Conservation (phyloP, 2,329 filamentous ascomycete genomes). For the Penicillium sclerotiorum region DNA sequence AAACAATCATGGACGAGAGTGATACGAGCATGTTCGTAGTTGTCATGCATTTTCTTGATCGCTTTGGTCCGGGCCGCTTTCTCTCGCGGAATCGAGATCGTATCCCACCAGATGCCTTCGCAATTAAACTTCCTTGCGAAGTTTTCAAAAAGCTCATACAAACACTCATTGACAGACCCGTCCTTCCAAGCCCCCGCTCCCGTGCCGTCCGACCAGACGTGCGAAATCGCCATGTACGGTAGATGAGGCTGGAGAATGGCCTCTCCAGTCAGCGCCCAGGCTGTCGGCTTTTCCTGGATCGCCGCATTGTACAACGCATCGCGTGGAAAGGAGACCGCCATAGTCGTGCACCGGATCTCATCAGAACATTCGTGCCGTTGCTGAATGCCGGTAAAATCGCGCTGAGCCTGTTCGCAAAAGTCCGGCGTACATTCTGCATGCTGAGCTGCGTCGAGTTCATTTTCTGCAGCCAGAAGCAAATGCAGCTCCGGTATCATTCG, state of each 20-base stretch:
- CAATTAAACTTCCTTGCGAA: conserved; percentile 20
- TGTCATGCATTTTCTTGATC: conserved; percentile 29
- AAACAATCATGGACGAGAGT: conserved; percentile 19
- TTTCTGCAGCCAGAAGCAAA: too few species aligned
- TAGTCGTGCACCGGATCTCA: background rate
- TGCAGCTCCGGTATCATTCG: too few species aligned
- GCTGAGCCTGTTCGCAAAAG: conserved; percentile 12
- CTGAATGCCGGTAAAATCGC: conserved; percentile 6
- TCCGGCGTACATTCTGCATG: too few species aligned
- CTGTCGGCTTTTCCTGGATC: background rate
- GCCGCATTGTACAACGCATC: background rate
- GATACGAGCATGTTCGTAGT: conserved; percentile 19
- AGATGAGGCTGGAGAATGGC: background rate
- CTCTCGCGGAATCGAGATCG: conserved; percentile 27
- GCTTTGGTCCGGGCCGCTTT: conserved; percentile 15
- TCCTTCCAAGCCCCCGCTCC: conserved; percentile 22
- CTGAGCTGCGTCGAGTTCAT: too few species aligned
- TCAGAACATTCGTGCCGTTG: conserved; percentile 7
- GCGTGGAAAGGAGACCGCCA: background rate
- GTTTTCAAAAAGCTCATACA: conserved; percentile 25
- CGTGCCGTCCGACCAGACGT: conserved; percentile 35
- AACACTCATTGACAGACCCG: conserved; percentile 30
- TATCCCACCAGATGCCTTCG: conserved; percentile 36
- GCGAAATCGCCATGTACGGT: conserved; percentile 34
- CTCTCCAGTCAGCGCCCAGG: background rate